A percentile compares a stretch with the other conserved stretches of the same genome.
Conservation (phyloP, 1,284 basidiomycete species). For the Ceratobasidium papillatum region DNA sequence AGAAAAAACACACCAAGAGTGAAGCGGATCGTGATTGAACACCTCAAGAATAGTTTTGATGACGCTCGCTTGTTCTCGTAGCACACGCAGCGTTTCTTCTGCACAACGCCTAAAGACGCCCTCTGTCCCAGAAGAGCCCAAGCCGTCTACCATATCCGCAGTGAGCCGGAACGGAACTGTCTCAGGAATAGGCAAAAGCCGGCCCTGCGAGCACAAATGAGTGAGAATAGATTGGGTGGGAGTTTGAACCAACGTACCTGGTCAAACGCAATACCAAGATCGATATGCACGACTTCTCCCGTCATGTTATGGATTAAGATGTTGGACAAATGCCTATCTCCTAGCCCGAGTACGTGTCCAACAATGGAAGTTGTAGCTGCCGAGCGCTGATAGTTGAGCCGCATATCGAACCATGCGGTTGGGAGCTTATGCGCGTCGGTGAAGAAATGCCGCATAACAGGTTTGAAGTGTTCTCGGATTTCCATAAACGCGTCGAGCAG, state of each 20-base stretch:
- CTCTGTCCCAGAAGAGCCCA: constrained; percentile 89
- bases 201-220: constrained; percentile 66
- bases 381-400: constrained; percentile 88
- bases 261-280: constrained; percentile 96
- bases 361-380: constrained; percentile 95
- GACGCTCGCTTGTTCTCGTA: constrained; percentile 84
- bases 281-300: constrained; percentile 94
- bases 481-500: constrained; percentile 58
- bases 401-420: constrained; percentile 92
- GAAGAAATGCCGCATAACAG: constrained; percentile 95
- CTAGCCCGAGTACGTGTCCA: constrained; percentile 91
- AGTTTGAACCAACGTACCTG: constrained; percentile 63
- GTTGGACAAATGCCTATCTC: constrained; percentile 93
- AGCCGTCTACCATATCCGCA: constrained; percentile 90
- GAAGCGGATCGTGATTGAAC: constrained; percentile 95
- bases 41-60: constrained; percentile 96
- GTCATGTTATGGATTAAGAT: constrained; percentile 86
- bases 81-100: constrained; percentile 91
- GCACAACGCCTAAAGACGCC: constrained; percentile 96
- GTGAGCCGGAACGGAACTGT: constrained; percentile 95
- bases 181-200: constrained; percentile 83
- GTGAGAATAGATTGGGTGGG: neutral
- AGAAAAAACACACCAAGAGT: constrained; percentile 72
- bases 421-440: constrained; percentile 88
- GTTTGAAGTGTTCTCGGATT: constrained; percentile 69